Percentiles rank a stretch among this genome's conserved stretches.
Evolutionary conservation across 2,329 filamentous ascomycete species (phyloP).

Genomic region (Aspergillus fructus): DNA sequence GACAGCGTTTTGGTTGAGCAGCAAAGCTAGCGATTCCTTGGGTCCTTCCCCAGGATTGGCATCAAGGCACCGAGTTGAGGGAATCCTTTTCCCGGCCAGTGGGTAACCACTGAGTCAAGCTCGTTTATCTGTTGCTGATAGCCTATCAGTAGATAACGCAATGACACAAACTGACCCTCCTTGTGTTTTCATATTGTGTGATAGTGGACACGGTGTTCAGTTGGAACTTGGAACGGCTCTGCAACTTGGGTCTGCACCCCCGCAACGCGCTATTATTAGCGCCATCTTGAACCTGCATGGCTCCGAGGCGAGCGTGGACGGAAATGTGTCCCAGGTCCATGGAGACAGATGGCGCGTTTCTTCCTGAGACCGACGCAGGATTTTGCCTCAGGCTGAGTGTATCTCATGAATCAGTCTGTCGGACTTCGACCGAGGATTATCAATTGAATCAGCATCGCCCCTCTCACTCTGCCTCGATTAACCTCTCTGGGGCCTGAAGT

Average conservation of each 20-base stretch:
- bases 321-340: too few species aligned
- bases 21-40: too few species aligned
- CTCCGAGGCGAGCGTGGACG: neutral
- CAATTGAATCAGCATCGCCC: too few species aligned
- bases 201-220: constrained; percentile 15
- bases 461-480: neutral
- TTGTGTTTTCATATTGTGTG: neutral
- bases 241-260: neutral
- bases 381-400: too few species aligned
- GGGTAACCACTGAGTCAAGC: neutral
- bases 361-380: too few species aligned
- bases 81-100: neutral
- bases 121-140: neutral
- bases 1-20: neutral
- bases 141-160: neutral
- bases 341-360: too few species aligned
- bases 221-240: neutral
- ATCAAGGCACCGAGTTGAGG: neutral
- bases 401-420: too few species aligned
- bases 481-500: neutral
- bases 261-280: constrained; percentile 9
- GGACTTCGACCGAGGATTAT: too few species aligned
- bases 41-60: constrained; percentile 8
- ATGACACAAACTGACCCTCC: neutral
- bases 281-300: neutral